phyloP scores from a whole-genome alignment of 2,329 filamentous ascomycete species.

The Raffaelea deltoideospora region DNA sequence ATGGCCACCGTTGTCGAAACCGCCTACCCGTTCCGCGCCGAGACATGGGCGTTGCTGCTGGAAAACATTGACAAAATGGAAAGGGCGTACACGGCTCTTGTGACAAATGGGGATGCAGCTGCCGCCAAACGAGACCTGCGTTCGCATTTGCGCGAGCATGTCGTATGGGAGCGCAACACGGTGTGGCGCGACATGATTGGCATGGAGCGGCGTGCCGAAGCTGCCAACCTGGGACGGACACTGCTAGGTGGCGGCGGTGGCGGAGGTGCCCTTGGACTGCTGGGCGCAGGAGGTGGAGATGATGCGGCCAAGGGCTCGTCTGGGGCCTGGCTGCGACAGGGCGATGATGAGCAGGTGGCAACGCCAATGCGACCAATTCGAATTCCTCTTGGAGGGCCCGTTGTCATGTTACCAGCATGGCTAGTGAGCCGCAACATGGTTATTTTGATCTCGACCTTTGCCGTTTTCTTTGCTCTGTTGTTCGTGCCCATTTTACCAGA shows the following conservation, averaged over 20 bases:
- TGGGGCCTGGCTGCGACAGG: slow-evolving; percentile 55
- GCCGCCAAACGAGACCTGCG: slow-evolving; percentile 73
- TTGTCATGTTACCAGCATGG: slow-evolving; percentile 59
- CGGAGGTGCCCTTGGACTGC: slow-evolving; percentile 4
- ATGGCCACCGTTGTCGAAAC: slow-evolving; percentile 58
- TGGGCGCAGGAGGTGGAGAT: slow-evolving; percentile 4
- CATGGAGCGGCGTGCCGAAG: slow-evolving; percentile 88
- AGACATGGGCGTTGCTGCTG: slow-evolving; percentile 56
- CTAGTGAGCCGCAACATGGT: slow-evolving; percentile 70
- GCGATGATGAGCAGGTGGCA: slow-evolving; percentile 52
- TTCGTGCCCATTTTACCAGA: slow-evolving; percentile 51
- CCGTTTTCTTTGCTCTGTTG: slow-evolving; percentile 60
- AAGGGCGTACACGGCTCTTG: slow-evolving; percentile 61
- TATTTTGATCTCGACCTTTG: slow-evolving; percentile 54
- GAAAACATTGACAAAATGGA: slow-evolving; percentile 63
- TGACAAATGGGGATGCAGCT: slow-evolving; percentile 64
- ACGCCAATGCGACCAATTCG: slow-evolving; percentile 24
- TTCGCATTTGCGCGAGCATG: slow-evolving; percentile 84
- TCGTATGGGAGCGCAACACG: slow-evolving; percentile 97
- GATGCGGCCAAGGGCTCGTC: slow-evolving; percentile 9
- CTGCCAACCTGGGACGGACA: slow-evolving; percentile 76
- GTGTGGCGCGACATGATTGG: slow-evolving; percentile 99
- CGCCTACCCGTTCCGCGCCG: slow-evolving; percentile 66
- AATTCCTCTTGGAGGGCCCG: slow-evolving; percentile 50
- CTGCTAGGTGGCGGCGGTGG: slow-evolving; percentile 46